Evolutionary conservation across 176 grass and related monocot genomes (phyloP), one percentile per base, ranked within the genome.

Genomic region (Tuctoria greenei): DNA sequence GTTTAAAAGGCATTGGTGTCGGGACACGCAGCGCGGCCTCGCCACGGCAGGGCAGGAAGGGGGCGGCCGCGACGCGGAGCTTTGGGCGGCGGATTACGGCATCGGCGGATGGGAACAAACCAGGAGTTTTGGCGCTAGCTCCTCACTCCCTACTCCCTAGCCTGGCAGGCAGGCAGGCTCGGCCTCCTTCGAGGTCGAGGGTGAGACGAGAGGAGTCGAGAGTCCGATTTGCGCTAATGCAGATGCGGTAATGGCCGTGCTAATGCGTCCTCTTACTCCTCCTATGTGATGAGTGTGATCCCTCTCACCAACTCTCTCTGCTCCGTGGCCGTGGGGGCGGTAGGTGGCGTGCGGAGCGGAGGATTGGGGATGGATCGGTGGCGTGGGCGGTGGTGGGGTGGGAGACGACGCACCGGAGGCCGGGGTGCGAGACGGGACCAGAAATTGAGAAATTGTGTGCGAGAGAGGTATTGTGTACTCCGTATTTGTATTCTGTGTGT

Each of bases 1-100:
- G 76, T 75, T 84, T 88, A 88, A 84, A 88, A 88, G 86, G 86
- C 86, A 88, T 88, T 49, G 81, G 75, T 58, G 40, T 16, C 64
- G 69, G 31, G 67, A 47, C 44, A 44, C 67, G 37, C 70, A 38
- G 50, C 14, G 64, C 24, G 64, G 86, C 61, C 79, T 78, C 28
- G 79, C 74, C 80, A 60, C 60, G 52, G 73, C 23, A 50, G 65
- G 61, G 23, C 47, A 50, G 43, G 14, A 6, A 47, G 3, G 12
- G 14, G 38, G 56, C 23, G 16, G 83, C 51, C 61, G 63, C 20
- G 25, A 7, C 41, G 31, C 25, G 20, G 15, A 3, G 43, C 56
- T 78, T 70, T 61, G 80, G 46, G 70, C 75, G 81, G 86, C 76
- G 76, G 86, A 17, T 69, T 87, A 87, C 66, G 73, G 62, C 80